phyloP scores from a whole-genome alignment of 139 green algal species.

The Eudorina sp. region DNA sequence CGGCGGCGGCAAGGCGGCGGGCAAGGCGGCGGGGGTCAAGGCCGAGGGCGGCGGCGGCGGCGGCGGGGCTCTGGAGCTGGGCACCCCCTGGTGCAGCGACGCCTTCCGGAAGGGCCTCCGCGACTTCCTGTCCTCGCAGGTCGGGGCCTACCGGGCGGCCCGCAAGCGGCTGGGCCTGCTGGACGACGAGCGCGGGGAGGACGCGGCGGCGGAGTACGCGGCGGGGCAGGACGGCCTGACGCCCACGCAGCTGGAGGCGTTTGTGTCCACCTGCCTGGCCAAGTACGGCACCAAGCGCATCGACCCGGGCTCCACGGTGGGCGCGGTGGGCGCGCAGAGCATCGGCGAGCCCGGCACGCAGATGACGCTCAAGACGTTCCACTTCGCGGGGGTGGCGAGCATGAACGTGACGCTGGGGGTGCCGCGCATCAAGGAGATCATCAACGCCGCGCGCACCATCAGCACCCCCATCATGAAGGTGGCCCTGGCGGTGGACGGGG shows the following conservation, averaged over 20 bases:
- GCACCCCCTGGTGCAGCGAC: slow-evolving; percentile 59
- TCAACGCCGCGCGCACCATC: slow-evolving; percentile 97
- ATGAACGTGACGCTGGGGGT: slow-evolving; percentile 99
- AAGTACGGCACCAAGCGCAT: slow-evolving; percentile 90
- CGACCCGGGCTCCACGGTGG: slow-evolving; percentile 92
- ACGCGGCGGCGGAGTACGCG: slow-evolving; percentile 70
- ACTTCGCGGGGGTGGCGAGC: slow-evolving; percentile 97
- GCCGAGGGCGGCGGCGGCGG: not conserved
- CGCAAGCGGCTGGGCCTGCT: slow-evolving; percentile 71
- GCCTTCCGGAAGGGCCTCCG: slow-evolving; percentile 63
- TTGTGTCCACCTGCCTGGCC: slow-evolving; percentile 70
- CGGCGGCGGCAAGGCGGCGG: not conserved
- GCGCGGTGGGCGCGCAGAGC: slow-evolving; percentile 93
- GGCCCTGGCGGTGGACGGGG: slow-evolving; percentile 74
- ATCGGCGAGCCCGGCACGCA: slow-evolving; percentile 98
- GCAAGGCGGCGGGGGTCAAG: too few species aligned
- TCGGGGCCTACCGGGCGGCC: slow-evolving; percentile 50
- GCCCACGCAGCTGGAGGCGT: slow-evolving; percentile 69
- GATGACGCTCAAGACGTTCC: slow-evolving; percentile 99
- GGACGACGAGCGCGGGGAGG: slow-evolving; percentile 48
- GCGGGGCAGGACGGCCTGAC: slow-evolving; percentile 76
- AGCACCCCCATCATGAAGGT: slow-evolving; percentile 96
- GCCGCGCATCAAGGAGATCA: slow-evolving; percentile 99
- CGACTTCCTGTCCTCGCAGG: slow-evolving; percentile 66
- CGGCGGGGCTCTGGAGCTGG: not conserved